Evolutionary conservation across 2,329 filamentous ascomycete genomes (phyloP).

Genomic region (Aspergillus arachidicola): DNA sequence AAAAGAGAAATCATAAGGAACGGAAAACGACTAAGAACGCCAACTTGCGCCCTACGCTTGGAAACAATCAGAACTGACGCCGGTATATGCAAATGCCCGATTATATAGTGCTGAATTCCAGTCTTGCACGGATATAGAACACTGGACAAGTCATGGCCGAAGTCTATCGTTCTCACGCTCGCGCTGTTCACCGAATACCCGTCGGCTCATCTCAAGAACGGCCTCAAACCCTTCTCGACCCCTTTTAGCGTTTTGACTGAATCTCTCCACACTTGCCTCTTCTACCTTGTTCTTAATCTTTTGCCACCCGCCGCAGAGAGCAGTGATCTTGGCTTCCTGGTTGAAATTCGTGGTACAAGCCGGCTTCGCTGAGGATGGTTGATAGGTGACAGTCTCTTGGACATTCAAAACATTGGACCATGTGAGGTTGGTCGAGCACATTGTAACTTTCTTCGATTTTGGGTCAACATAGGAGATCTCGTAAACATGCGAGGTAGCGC

Average conservation of each 20-base stretch:
- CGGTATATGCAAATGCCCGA: constrained; percentile 37
- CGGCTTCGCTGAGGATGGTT: constrained; percentile 58
- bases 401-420: constrained; percentile 88
- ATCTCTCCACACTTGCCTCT: constrained; percentile 83
- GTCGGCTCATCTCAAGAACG: constrained; percentile 88
- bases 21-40: constrained; percentile 22
- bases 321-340: constrained; percentile 90
- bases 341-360: constrained; percentile 73
- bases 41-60: constrained; percentile 27
- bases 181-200: constrained; percentile 88
- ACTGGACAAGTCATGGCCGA: constrained; percentile 23
- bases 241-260: constrained; percentile 87
- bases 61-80: constrained; percentile 26
- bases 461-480: constrained; percentile 96
- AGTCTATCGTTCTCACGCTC: constrained; percentile 58
- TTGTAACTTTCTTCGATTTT: constrained; percentile 79
- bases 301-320: constrained; percentile 94
- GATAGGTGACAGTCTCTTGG: constrained; percentile 89
- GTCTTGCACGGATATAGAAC: neutral
- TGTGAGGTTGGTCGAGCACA: constrained; percentile 95
- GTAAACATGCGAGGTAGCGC: constrained; percentile 84
- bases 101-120: constrained; percentile 11
- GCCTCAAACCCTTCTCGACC: constrained; percentile 94
- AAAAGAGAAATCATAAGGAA: constrained; percentile 4
- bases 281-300: constrained; percentile 96